phyloP scores from a whole-genome alignment of 805 yeast species.

The Wickerhamomyces bisporus region DNA sequence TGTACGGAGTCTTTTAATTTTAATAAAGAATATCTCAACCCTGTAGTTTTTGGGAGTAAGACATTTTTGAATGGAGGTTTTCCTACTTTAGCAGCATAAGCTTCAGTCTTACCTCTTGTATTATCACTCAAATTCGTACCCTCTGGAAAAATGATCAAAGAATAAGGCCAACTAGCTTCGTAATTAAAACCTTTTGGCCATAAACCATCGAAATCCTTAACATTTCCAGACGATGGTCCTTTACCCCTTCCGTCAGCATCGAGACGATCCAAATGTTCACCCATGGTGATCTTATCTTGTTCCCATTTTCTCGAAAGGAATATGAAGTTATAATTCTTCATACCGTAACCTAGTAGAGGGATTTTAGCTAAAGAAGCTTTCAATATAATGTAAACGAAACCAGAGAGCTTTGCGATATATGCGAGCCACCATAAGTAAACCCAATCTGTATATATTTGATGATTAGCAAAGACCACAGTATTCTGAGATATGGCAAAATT shows the following conservation, averaged over 20 bases:
- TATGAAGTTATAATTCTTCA: conserved; percentile 71
- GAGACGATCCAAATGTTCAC: conserved; percentile 48
- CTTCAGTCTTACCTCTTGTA: conserved; percentile 53
- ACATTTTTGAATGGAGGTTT: conserved; percentile 53
- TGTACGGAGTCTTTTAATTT: conserved; percentile 48
- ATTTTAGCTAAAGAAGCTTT: conserved; percentile 66
- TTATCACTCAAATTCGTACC: conserved; percentile 80
- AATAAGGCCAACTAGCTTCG: conserved; percentile 49
- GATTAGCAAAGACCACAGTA: conserved; percentile 76
- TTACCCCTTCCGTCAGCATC: conserved; percentile 56
- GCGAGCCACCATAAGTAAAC: conserved; percentile 81
- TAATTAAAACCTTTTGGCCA: conserved; percentile 18
- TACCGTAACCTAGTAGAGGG: conserved; percentile 83
- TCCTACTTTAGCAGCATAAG: conserved; percentile 49
- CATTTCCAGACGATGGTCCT: conserved; percentile 43
- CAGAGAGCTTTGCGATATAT: conserved; percentile 61
- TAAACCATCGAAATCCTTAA: conserved; percentile 23
- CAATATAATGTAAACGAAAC: conserved; percentile 64
- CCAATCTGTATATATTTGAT: conserved; percentile 95
- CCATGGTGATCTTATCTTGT: conserved; percentile 57
- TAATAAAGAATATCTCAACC: conserved; percentile 62
- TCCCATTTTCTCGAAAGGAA: conserved; percentile 85
- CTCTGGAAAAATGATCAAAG: conserved; percentile 83
- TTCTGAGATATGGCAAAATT: conserved; percentile 37
- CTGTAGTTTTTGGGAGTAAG: conserved; percentile 79